phyloP scores from a whole-genome alignment of 495 filamentous ascomycete genomes.

The Bombardia bombarda region DNA sequence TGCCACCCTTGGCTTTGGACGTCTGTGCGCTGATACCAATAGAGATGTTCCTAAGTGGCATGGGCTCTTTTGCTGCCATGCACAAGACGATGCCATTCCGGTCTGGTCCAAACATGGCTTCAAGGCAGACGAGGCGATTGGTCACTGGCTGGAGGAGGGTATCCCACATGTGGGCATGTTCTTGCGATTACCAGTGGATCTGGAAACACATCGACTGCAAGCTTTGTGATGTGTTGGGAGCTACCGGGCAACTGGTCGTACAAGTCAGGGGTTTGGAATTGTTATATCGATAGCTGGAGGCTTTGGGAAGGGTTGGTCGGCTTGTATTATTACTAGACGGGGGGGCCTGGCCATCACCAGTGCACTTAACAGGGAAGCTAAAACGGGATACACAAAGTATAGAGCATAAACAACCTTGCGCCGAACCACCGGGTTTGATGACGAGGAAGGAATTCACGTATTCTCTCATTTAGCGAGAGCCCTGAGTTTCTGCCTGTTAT shows the following conservation, averaged over 20 bases:
- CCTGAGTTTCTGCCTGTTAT: constrained; percentile 37
- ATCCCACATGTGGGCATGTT: constrained; percentile 84
- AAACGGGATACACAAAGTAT: neutral
- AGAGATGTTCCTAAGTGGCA: constrained; percentile 46
- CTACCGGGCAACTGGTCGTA: too few relatives aligned
- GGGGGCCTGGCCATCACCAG: too few relatives aligned
- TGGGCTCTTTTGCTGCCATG: constrained; percentile 67
- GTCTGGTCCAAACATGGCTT: constrained; percentile 65
- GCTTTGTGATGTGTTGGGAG: too few relatives aligned
- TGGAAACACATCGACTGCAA: constrained; percentile 5
- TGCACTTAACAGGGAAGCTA: too few relatives aligned
- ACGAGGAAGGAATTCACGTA: neutral
- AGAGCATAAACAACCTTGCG: neutral
- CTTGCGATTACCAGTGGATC: constrained; percentile 17
- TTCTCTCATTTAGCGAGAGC: constrained; percentile 23
- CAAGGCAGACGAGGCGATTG: constrained; percentile 58
- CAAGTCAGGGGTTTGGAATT: too few relatives aligned
- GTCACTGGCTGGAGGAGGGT: constrained; percentile 75
- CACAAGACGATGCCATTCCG: constrained; percentile 52
- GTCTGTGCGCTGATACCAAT: constrained; percentile 18
- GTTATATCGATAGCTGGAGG: too few relatives aligned
- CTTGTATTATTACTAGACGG: too few relatives aligned
- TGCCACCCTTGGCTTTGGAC: constrained; percentile 34
- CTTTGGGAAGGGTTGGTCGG: too few relatives aligned
- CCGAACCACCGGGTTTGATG: neutral